A percentile compares a stretch with the other conserved stretches of the same genome.
phyloP scores from a whole-genome alignment of 2,329 filamentous ascomycete species.

The Pyrenochaeta sp. region DNA sequence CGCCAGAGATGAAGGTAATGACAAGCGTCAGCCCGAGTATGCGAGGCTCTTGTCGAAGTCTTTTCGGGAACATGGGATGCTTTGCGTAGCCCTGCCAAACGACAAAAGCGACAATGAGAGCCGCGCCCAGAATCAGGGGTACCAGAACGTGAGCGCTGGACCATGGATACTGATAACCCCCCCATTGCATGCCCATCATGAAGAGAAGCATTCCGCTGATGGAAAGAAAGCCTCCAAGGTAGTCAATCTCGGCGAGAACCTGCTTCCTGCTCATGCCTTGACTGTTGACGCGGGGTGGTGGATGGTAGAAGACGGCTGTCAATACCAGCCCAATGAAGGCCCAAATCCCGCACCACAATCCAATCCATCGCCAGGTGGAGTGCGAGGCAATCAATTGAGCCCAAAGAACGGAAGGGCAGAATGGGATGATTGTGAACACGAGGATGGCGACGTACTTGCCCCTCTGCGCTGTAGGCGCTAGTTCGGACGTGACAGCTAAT shows the following conservation, averaged over 20 bases:
- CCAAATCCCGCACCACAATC: slow-evolving; percentile 61
- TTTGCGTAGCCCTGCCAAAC: slow-evolving; percentile 53
- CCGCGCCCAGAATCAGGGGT: slow-evolving; percentile 60
- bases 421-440: slow-evolving; percentile 68
- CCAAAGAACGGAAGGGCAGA: slow-evolving; percentile 68
- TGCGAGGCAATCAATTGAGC: slow-evolving; percentile 62
- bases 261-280: slow-evolving; percentile 34
- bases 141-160: slow-evolving; percentile 61
- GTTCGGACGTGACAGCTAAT: slow-evolving; percentile 70
- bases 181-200: slow-evolving; percentile 56
- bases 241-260: slow-evolving; percentile 34
- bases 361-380: slow-evolving; percentile 62
- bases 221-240: slow-evolving; percentile 34
- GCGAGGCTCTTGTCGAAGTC: slow-evolving; percentile 34
- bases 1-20: slow-evolving; percentile 43
- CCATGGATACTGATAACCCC: slow-evolving; percentile 62
- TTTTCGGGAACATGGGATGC: slow-evolving; percentile 54
- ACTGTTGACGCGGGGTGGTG: slow-evolving; percentile 48
- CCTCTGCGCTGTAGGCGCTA: slow-evolving; percentile 70
- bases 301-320: slow-evolving; percentile 55
- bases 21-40: slow-evolving; percentile 38
- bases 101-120: slow-evolving; percentile 56
- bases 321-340: slow-evolving; percentile 60
- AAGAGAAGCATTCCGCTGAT: slow-evolving; percentile 35
- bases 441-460: slow-evolving; percentile 68